A percentile compares a stretch with the other conserved stretches of the same genome.
Conservation (phyloP, 2,329 filamentous ascomycete genomes). For the Colletotrichum sp. region DNA sequence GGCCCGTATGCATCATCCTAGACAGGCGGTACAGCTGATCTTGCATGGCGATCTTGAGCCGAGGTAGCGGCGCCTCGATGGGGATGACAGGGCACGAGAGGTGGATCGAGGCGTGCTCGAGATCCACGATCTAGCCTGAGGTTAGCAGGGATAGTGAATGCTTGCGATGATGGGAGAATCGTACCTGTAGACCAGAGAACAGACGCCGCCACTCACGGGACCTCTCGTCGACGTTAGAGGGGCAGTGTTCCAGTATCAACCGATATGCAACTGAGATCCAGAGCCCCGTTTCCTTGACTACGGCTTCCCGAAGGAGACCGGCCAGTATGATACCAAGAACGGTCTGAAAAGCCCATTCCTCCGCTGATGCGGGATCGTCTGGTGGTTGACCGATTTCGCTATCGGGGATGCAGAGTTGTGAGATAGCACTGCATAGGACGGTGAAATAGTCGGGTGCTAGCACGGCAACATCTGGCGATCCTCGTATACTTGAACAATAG, state of each 20-base stretch:
- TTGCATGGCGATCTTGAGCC: conserved; percentile 39
- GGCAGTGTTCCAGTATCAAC: conserved; percentile 44
- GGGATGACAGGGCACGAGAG: conserved; percentile 45
- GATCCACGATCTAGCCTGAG: conserved; percentile 42
- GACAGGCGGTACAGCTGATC: conserved; percentile 46
- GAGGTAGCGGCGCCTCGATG: conserved; percentile 39
- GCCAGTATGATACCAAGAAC: conserved; percentile 46
- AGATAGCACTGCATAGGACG: conserved; percentile 42
- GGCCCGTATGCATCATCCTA: conserved; percentile 48
- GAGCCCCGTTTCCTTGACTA: conserved; percentile 44
- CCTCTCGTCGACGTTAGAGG: conserved; percentile 39
- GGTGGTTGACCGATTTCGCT: conserved; percentile 30
- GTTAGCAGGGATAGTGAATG: neutral
- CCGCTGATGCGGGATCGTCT: conserved; percentile 26
- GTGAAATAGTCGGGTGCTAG: conserved; percentile 42
- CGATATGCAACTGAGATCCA: conserved; percentile 49
- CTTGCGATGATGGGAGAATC: neutral
- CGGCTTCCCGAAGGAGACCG: conserved; percentile 44
- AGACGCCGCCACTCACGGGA: conserved; percentile 44
- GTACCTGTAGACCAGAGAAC: conserved; percentile 34
- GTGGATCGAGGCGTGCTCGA: conserved; percentile 48
- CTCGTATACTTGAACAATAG: conserved; percentile 42
- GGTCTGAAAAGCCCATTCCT: conserved; percentile 47
- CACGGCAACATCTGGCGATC: conserved; percentile 34
- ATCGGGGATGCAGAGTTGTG: conserved; percentile 41